Conservation (phyloP, 352 stramenopile genomes). For the Thalassiosira ordinaria region DNA sequence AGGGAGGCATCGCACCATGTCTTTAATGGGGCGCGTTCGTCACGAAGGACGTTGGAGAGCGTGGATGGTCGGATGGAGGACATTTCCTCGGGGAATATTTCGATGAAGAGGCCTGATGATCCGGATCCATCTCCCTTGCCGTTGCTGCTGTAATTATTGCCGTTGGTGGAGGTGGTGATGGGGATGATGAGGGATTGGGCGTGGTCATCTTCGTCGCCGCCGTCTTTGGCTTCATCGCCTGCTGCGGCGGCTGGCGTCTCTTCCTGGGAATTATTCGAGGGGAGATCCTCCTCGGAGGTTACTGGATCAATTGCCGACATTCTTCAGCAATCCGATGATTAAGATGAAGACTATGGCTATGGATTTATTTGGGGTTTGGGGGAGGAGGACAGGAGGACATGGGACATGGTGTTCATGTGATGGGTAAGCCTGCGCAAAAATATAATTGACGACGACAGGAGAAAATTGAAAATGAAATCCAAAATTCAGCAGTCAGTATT, state of each 20-base stretch:
- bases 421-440: too few species aligned
- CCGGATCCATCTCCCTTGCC: neutral
- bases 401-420: too few species aligned
- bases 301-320: too few species aligned
- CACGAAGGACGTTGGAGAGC: conserved; percentile 64
- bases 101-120: conserved; percentile 64
- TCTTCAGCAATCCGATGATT: too few species aligned
- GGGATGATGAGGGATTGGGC: conserved; percentile 47
- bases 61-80: conserved; percentile 54
- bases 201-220: neutral
- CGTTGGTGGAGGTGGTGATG: conserved; percentile 46
- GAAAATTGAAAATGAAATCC: too few species aligned
- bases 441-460: too few species aligned
- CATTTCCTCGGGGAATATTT: conserved; percentile 85
- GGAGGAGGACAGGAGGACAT: too few species aligned
- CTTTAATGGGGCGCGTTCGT: conserved; percentile 62
- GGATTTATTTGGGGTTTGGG: too few species aligned
- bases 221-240: neutral
- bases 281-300: conserved; percentile 46
- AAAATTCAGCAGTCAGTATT: too few species aligned
- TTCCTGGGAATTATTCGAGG: neutral
- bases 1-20: conserved; percentile 70
- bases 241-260: neutral
- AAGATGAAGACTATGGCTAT: too few species aligned
- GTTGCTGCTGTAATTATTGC: conserved; percentile 35